Percentiles rank a stretch among this genome's conserved stretches.
Evolutionary conservation across 306 rosid genomes (phyloP).

Genomic region (Abrus pulchellus): DNA sequence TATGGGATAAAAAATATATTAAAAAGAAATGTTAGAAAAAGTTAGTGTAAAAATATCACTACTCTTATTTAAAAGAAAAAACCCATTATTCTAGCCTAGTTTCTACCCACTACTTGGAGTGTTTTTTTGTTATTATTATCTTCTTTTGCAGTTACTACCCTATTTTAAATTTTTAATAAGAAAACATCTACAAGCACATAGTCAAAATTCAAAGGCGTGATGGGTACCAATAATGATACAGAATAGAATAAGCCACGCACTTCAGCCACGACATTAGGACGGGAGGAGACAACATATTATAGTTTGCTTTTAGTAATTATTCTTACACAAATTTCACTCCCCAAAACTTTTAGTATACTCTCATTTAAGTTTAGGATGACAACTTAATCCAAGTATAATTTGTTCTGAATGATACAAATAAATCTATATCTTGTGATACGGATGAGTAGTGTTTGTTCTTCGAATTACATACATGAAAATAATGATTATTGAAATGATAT

Average conservation of each 20-base stretch:
- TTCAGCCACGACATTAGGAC: neutral
- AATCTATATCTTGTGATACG: no score
- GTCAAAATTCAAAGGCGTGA: slow-evolving; percentile 54
- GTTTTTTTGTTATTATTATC: neutral
- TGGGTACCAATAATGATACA: slow-evolving; percentile 39
- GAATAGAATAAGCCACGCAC: slow-evolving; percentile 37
- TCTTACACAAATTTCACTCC: neutral
- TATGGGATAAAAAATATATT: no score
- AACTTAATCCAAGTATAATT: neutral
- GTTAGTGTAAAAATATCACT: no score
- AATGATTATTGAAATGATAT: no score
- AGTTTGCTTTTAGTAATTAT: no score
- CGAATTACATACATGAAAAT: no score
- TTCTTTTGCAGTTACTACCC: neutral
- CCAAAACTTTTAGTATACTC: neutral
- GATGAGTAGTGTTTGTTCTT: no score
- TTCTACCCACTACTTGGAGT: slow-evolving; percentile 26
- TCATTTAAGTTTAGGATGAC: neutral
- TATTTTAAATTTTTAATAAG: neutral
- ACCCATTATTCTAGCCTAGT: neutral
- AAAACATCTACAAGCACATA: neutral
- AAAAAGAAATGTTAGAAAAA: no score
- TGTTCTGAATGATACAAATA: neutral
- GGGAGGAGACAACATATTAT: neutral
- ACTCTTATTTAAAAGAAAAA: no score